phyloP scores from a whole-genome alignment of 495 filamentous ascomycete species.

The Hyaloscypha bicolor region DNA sequence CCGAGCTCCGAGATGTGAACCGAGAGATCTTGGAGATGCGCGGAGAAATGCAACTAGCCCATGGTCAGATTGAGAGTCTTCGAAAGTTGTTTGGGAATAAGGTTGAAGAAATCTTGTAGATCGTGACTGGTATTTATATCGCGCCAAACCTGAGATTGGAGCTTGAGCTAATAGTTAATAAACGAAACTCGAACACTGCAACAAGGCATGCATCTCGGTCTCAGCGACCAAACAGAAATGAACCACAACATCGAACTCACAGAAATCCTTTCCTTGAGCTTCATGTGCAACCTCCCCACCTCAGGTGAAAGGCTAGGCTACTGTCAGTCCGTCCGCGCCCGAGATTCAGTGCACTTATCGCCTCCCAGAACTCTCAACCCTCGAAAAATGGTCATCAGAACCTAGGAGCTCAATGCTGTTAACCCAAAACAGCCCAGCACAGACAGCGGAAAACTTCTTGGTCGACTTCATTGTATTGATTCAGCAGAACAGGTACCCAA shows the following conservation, averaged over 20 bases:
- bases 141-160: background rate
- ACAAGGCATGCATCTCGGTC: background rate
- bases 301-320: background rate
- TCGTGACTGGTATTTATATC: background rate
- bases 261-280: constrained; percentile 1
- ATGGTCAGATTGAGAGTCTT: constrained; percentile 8
- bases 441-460: background rate
- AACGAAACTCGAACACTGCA: background rate
- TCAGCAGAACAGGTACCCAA: background rate
- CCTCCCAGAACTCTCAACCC: constrained; percentile 4
- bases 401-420: constrained; percentile 3
- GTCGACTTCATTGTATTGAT: background rate
- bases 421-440: background rate
- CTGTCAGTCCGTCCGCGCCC: background rate
- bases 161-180: background rate
- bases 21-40: background rate
- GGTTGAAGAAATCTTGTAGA: background rate
- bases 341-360: background rate
- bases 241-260: background rate
- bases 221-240: constrained; percentile 1
- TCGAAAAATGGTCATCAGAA: constrained; percentile 3
- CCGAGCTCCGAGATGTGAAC: constrained; percentile 12
- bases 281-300: constrained; percentile 1
- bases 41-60: background rate
- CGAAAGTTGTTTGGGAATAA: background rate